These are phyloP conservation scores for Closterium sp. DNA, from an alignment of 139 green algal species.

Conservation along the genomic window DNA sequence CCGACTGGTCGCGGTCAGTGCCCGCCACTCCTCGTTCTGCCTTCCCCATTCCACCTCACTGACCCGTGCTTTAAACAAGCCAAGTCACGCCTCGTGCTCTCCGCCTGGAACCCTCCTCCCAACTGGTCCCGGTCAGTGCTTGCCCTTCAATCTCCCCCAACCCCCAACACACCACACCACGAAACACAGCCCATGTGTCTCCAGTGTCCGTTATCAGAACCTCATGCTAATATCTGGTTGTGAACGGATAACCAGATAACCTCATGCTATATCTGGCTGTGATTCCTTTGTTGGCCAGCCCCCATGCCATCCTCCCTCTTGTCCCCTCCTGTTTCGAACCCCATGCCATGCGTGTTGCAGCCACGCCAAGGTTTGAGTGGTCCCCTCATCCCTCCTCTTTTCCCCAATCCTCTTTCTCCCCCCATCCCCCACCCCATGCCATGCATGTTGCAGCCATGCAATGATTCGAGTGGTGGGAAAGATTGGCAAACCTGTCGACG, in stretches of 20 bases:
- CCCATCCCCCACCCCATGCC: neutral
- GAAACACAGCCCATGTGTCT: neutral
- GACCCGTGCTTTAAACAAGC: no score
- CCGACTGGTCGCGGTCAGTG: slow-evolving; percentile 20
- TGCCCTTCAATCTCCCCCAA: neutral
- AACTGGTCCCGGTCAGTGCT: slow-evolving; percentile 20
- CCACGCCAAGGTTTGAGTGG: neutral
- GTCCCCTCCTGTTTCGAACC: neutral
- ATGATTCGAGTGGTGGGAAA: slow-evolving; percentile 15
- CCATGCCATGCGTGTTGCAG: neutral
- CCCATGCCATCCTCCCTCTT: neutral
- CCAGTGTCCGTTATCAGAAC: no score
- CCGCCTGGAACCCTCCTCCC: slow-evolving; percentile 34
- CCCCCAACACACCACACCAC: no score
- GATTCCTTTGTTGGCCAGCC: no score
- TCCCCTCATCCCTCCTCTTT: neutral
- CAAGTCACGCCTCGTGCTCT: neutral
- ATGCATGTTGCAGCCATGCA: neutral
- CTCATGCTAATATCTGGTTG: no score
- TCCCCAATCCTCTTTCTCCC: neutral
- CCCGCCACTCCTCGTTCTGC: neutral
- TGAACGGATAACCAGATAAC: no score
- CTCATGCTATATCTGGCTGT: no score
- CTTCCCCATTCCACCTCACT: neutral
- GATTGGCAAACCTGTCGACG: slow-evolving; percentile 3